phyloP scores from a whole-genome alignment of 768 basidiomycete genomes.

The Lentinula aciculospora region DNA sequence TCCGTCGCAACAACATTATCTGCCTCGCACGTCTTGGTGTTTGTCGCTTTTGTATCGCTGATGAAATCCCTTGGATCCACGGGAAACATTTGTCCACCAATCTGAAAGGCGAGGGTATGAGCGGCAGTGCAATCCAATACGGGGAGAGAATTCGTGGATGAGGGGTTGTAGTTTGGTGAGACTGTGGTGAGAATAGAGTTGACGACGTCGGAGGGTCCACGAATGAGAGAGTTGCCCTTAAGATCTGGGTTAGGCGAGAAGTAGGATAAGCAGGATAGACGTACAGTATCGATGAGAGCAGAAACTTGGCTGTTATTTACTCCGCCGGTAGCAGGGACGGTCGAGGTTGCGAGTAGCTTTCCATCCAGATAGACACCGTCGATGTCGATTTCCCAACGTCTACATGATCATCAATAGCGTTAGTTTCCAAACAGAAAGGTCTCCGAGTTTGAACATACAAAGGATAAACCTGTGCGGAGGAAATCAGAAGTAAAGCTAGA shows the following conservation, averaged over 20 bases:
- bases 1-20: conserved; percentile 57
- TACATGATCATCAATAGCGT: neutral
- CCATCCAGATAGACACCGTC: conserved; percentile 66
- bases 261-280: neutral
- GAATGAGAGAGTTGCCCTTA: conserved; percentile 68
- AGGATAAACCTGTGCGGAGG: conserved; percentile 25
- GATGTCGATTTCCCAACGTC: conserved; percentile 62
- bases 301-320: conserved; percentile 35
- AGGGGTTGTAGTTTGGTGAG: conserved; percentile 28
- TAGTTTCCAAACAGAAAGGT: neutral
- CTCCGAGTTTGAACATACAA: conserved; percentile 19
- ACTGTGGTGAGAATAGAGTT: conserved; percentile 34
- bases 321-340: conserved; percentile 31
- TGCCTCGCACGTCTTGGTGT: conserved; percentile 42
- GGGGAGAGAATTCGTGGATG: conserved; percentile 17
- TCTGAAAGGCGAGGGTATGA: conserved; percentile 54
- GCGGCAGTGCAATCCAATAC: conserved; percentile 45
- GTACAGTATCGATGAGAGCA: conserved; percentile 29
- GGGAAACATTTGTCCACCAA: conserved; percentile 62
- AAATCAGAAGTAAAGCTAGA: too few species aligned
- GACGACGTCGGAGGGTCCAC: conserved; percentile 66
- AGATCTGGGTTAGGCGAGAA: neutral
- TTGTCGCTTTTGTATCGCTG: conserved; percentile 26
- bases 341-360: conserved; percentile 43
- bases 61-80: conserved; percentile 71